Percentiles rank a stretch among this genome's conserved stretches.
phyloP scores from a whole-genome alignment of 257 asterid species.

The Jaltomata sinuosa region DNA sequence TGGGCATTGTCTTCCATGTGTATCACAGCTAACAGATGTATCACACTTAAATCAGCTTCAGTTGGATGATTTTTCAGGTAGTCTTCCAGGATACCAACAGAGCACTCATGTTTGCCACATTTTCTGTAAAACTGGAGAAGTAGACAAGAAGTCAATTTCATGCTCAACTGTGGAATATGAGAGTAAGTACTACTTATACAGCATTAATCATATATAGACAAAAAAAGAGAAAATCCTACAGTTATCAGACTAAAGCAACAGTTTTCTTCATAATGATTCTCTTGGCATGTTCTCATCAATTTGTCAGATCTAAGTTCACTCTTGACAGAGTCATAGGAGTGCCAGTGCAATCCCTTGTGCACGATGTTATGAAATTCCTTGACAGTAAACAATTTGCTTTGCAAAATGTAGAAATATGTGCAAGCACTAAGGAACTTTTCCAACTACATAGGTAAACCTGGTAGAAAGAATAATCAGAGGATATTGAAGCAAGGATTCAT shows the following conservation, averaged over 20 bases:
- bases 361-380: background rate
- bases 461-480: background rate
- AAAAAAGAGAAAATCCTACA: background rate
- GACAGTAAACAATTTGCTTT: background rate
- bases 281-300: background rate
- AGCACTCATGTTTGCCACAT: constrained; percentile 57
- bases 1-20: constrained; percentile 49
- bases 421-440: background rate
- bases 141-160: background rate
- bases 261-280: background rate
- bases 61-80: constrained; percentile 30
- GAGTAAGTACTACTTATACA: background rate
- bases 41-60: constrained; percentile 35
- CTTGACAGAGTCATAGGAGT: background rate
- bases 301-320: background rate
- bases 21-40: constrained; percentile 50
- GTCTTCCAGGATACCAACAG: constrained; percentile 54
- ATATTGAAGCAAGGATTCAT: background rate
- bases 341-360: background rate
- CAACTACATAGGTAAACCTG: background rate
- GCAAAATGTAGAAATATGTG: background rate
- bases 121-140: constrained; percentile 40
- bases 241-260: background rate
- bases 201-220: background rate
- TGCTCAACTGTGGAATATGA: background rate